A percentile compares a stretch with the other conserved stretches of the same genome.
Evolutionary conservation across 495 filamentous ascomycete genomes (phyloP).

Genomic region (Filosporella fistucella): DNA sequence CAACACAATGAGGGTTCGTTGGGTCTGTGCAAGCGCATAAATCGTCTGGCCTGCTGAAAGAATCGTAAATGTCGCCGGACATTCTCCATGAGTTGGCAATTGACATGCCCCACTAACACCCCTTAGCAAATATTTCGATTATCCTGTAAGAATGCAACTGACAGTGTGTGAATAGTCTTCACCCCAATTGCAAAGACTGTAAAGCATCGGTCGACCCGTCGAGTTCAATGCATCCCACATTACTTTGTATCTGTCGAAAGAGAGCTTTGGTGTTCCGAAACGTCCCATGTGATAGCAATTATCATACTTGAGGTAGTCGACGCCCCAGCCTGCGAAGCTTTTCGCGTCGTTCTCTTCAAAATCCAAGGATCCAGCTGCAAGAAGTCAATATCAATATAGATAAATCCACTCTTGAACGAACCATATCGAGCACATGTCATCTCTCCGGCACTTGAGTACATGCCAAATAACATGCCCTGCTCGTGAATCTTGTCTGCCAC

Average conservation of each 20-base stretch:
- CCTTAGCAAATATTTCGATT: not conserved
- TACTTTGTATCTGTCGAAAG: constrained; percentile 30
- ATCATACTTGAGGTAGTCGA: constrained; percentile 47
- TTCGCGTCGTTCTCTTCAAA: constrained; percentile 41
- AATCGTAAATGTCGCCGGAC: constrained; percentile 41
- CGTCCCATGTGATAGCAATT: constrained; percentile 45
- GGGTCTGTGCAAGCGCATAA: constrained; percentile 31
- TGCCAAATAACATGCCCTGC: constrained; percentile 29
- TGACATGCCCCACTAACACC: constrained; percentile 38
- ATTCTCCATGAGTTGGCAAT: constrained; percentile 53
- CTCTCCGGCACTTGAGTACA: constrained; percentile 29
- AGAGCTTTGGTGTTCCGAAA: constrained; percentile 37
- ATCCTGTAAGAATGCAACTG: too few relatives aligned
- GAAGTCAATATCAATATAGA: not conserved
- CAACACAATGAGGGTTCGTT: constrained; percentile 34
- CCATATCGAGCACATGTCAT: constrained; percentile 30
- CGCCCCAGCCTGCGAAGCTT: constrained; percentile 37
- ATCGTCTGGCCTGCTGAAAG: constrained; percentile 20
- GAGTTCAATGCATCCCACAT: constrained; percentile 28
- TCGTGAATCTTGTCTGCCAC: constrained; percentile 25
- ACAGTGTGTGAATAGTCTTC: constrained; percentile 30
- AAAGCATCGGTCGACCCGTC: constrained; percentile 18
- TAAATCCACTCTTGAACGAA: not conserved
- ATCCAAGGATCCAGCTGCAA: constrained; percentile 27
- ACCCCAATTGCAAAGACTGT: constrained; percentile 33